Conservation (phyloP, 257 asterid genomes). For the Ehretia macrophylla region DNA sequence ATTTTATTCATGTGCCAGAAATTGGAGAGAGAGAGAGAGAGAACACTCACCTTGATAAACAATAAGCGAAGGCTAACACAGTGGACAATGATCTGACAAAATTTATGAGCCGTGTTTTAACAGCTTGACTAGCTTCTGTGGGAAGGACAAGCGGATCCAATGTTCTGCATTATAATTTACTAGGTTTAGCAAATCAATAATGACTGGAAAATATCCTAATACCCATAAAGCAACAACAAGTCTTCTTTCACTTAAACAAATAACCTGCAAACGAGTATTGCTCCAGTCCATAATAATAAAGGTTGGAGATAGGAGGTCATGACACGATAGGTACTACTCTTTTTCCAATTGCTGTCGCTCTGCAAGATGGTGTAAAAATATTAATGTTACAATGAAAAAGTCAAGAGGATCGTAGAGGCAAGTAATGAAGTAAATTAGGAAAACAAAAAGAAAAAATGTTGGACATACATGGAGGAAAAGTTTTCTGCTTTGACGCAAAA, state of each 20-base stretch:
- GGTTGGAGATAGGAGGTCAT: slow-evolving; percentile 79
- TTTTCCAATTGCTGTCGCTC: slow-evolving; percentile 79
- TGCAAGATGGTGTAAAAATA: slow-evolving; percentile 30
- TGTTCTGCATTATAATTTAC: slow-evolving; percentile 49
- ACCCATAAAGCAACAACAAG: too few relatives aligned
- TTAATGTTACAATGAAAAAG: slow-evolving; percentile 3
- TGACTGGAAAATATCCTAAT: too few relatives aligned
- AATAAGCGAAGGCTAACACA: slow-evolving; percentile 83
- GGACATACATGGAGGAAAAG: slow-evolving; percentile 52
- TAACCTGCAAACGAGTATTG: slow-evolving; percentile 86
- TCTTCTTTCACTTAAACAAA: slow-evolving; percentile 2
- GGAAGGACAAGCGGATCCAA: slow-evolving; percentile 79
- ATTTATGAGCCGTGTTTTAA: slow-evolving; percentile 74
- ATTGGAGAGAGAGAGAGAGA: slow-evolving; percentile 4
- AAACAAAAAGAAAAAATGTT: slow-evolving; percentile 15
- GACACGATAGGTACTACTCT: slow-evolving; percentile 66
- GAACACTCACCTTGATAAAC: slow-evolving; percentile 69
- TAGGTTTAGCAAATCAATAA: not conserved
- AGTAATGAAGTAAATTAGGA: slow-evolving; percentile 13
- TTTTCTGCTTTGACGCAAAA: slow-evolving; percentile 61
- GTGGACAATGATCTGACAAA: slow-evolving; percentile 89
- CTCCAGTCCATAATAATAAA: slow-evolving; percentile 77
- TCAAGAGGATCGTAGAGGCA: slow-evolving; percentile 4
- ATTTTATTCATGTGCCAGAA: too few relatives aligned
- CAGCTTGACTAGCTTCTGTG: slow-evolving; percentile 80